A percentile compares a stretch with the other conserved stretches of the same genome.
Evolutionary conservation across 2,329 filamentous ascomycete species (phyloP).

Genomic region (Clarireedia monteithiana): DNA sequence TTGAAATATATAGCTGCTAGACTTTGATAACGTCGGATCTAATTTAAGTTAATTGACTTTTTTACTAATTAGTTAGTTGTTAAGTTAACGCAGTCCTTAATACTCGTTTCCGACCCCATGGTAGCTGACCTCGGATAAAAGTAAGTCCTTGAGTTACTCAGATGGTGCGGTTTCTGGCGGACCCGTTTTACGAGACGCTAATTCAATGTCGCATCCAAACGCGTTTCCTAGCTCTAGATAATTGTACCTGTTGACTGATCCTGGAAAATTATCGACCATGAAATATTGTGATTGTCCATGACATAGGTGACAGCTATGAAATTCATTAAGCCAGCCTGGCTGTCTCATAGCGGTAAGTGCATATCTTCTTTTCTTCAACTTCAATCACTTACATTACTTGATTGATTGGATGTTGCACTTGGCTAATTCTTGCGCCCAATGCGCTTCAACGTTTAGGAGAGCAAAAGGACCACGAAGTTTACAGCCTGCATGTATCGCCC

Average conservation of each 20-base stretch:
- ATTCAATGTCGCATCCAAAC: neutral
- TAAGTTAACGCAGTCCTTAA: too few species aligned
- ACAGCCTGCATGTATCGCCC: slow-evolving; percentile 94
- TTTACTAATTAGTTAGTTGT: too few species aligned
- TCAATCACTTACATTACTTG: neutral
- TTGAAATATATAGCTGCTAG: neutral
- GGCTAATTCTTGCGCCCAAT: slow-evolving; percentile 23
- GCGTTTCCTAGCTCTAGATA: slow-evolving; percentile 10
- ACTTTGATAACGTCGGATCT: neutral
- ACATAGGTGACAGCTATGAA: slow-evolving; percentile 47
- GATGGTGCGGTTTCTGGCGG: neutral
- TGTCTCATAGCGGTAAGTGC: slow-evolving; percentile 75
- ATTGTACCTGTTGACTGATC: slow-evolving; percentile 6
- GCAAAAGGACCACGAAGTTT: slow-evolving; percentile 97
- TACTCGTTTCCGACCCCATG: too few species aligned
- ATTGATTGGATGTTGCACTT: neutral
- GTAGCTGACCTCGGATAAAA: neutral
- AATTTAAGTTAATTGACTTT: neutral
- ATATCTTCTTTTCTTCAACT: neutral
- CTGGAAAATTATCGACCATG: slow-evolving; percentile 20
- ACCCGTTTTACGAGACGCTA: neutral
- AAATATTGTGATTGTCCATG: slow-evolving; percentile 15
- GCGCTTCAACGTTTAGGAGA: slow-evolving; percentile 53
- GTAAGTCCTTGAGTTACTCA: neutral
- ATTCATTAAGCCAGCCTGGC: slow-evolving; percentile 92